These are phyloP conservation scores for Cytospora leucostoma DNA, from an alignment of 2,329 filamentous ascomycete species.

Conservation along the genomic window DNA sequence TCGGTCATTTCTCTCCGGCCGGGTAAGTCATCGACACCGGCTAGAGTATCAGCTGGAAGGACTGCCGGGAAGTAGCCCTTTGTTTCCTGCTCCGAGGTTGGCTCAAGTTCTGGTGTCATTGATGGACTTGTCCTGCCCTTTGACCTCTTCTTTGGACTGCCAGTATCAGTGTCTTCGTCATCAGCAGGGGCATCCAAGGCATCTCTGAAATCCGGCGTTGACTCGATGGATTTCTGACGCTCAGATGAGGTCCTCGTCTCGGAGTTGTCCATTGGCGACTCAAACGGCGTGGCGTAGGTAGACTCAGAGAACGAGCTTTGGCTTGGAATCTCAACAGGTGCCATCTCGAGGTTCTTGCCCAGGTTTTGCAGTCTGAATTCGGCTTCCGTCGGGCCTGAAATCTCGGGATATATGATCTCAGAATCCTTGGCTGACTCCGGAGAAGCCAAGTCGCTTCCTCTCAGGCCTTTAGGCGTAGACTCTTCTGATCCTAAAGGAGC, in stretches of 20 bases:
- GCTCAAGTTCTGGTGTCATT: background rate
- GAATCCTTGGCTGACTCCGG: conserved; percentile 8
- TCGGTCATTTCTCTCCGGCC: conserved; percentile 27
- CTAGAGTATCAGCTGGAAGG: conserved; percentile 28
- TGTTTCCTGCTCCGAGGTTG: background rate
- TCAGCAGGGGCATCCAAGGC: conserved; percentile 8
- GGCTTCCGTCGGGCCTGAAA: background rate
- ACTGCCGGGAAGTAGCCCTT: conserved; percentile 29
- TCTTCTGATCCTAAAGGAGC: conserved; percentile 64
- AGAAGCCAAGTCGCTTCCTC: conserved; percentile 3
- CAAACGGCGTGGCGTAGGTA: conserved; percentile 24
- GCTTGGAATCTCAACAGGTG: conserved; percentile 1
- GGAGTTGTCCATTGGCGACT: conserved; percentile 5
- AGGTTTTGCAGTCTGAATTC: conserved; percentile 3
- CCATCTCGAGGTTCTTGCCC: background rate
- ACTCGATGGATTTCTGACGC: conserved; percentile 12
- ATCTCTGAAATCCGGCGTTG: conserved; percentile 10
- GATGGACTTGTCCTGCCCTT: background rate
- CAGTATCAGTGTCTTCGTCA: conserved; percentile 2
- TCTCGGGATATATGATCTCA: background rate
- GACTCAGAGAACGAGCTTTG: conserved; percentile 21
- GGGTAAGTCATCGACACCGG: conserved; percentile 31
- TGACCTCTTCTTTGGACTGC: background rate
- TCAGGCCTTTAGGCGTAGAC: conserved; percentile 60
- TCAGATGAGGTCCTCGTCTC: background rate